Conservation (phyloP, 2,329 filamentous ascomycete genomes). For the Immersiporthe knoxdaviesiana region DNA sequence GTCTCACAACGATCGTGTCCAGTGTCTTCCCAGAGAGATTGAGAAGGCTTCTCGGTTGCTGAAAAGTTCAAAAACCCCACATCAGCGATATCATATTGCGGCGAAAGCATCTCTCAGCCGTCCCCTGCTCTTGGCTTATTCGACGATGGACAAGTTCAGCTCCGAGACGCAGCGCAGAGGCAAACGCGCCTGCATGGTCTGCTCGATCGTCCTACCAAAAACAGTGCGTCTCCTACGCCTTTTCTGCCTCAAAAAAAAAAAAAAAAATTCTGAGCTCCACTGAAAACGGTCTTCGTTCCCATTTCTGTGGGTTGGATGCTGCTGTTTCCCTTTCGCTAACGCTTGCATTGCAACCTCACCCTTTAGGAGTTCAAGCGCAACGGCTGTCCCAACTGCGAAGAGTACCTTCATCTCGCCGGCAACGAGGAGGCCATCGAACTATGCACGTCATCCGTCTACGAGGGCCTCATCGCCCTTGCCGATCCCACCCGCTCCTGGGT, state of each 20-base stretch:
- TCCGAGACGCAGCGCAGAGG: constrained; percentile 68
- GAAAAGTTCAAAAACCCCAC: not conserved
- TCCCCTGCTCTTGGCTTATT: not conserved
- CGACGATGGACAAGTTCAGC: constrained; percentile 15
- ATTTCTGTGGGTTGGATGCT: not conserved
- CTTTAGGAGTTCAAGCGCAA: constrained; percentile 77
- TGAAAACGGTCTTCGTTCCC: not conserved
- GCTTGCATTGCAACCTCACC: constrained; percentile 20
- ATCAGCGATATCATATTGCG: not conserved
- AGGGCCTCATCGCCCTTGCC: constrained; percentile 83
- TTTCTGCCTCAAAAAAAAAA: not conserved
- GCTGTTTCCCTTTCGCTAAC: constrained; percentile 30
- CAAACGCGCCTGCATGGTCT: constrained; percentile 97
- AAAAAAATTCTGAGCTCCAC: not conserved
- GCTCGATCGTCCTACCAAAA: constrained; percentile 87
- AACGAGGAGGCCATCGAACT: constrained; percentile 82
- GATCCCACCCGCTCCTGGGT: constrained; percentile 90
- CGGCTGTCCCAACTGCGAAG: constrained; percentile 96
- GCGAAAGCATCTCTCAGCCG: not conserved
- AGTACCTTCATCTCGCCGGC: constrained; percentile 81
- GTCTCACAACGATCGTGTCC: not conserved
- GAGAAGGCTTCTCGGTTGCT: not conserved
- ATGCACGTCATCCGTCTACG: constrained; percentile 95
- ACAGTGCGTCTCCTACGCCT: constrained; percentile 55
- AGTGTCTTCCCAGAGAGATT: not conserved